Evolutionary conservation across 2,329 filamentous ascomycete species (phyloP), one percentile per base, ranked within the genome.

Genomic region (Colletotrichum australisinense): DNA sequence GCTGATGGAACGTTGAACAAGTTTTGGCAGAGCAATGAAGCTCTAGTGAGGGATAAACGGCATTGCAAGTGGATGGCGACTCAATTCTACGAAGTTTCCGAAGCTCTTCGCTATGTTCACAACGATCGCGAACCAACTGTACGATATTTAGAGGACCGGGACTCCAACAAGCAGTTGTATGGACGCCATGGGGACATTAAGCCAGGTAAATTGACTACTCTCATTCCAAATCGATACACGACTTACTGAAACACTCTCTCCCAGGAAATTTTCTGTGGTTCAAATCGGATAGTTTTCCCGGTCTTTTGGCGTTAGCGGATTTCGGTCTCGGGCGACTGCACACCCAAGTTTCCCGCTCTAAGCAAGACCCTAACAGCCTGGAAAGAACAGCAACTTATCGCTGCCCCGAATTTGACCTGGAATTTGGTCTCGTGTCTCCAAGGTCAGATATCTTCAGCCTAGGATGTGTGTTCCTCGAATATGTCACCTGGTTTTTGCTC

Each of bases 371-470:
- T 35, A 63, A 16, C 14, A 67, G 57, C 9, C 3, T 72, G 5
- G 69, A 72, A 24, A 56, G 69, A 42, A 76, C 80, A 0, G 79
- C 78, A 8, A 83, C 83, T 0, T 86, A 85, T 30, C 79, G 78
- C n/a, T 81, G 84, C 0, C 84, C 84, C 6, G 84, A 86, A 26
- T 79, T 79, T 32, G 78, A 80, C 5, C 22, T 82, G 0, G 22
- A 63, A 0, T 58, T 62, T 5, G 76, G 75, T 1, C 64, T 59
- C 5, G 79, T 84, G 1, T 72, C 69, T 0, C 63, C 63, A 3
- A 35, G 63, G 3, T 72, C 69, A 1, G 83, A 85, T 57, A 80
- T 83, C 0, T 83, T 80, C 77, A 81, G 78, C 32, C 75, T 84
- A 4, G 82, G 81, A 0, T 84, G 82, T 55, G 72, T 84, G 0